Evolutionary conservation across 257 asterid genomes (phyloP).

Genomic region (Solanum appendiculatum): DNA sequence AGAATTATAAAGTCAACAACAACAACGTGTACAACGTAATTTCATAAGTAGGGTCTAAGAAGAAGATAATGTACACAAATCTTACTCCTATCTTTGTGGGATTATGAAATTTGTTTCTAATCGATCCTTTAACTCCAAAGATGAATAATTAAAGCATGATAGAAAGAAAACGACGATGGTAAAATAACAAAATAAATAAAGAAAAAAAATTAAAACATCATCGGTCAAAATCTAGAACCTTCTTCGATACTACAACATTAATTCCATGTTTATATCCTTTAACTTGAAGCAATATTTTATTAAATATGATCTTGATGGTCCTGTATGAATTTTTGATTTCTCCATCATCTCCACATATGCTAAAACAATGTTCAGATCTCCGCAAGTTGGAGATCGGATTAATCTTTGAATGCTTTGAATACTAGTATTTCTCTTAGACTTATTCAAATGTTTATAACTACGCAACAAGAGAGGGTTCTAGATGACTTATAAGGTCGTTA

Average conservation of each 20-base stretch:
- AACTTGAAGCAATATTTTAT: background rate
- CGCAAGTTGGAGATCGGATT: conserved; percentile 22
- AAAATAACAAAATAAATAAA: background rate
- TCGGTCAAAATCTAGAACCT: background rate
- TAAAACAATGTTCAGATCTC: conserved; percentile 28
- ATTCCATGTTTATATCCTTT: background rate
- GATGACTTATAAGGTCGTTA: too few species aligned
- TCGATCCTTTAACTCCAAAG: background rate
- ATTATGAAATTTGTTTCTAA: background rate
- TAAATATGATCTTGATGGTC: background rate
- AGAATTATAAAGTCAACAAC: background rate
- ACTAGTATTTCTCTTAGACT: background rate
- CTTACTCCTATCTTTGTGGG: background rate
- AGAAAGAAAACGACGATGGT: background rate
- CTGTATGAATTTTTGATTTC: background rate
- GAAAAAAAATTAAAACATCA: background rate
- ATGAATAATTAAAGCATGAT: background rate
- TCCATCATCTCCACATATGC: conserved; percentile 27
- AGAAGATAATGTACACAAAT: too few species aligned
- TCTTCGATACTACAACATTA: background rate
- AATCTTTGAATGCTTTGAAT: too few species aligned
- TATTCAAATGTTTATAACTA: background rate
- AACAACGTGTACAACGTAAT: background rate
- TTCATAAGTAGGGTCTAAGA: too few species aligned
- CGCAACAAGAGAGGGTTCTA: too few species aligned